These are phyloP conservation scores for Leccinum aurantiacum DNA, from an alignment of 768 basidiomycete species.

Conservation along the genomic window DNA sequence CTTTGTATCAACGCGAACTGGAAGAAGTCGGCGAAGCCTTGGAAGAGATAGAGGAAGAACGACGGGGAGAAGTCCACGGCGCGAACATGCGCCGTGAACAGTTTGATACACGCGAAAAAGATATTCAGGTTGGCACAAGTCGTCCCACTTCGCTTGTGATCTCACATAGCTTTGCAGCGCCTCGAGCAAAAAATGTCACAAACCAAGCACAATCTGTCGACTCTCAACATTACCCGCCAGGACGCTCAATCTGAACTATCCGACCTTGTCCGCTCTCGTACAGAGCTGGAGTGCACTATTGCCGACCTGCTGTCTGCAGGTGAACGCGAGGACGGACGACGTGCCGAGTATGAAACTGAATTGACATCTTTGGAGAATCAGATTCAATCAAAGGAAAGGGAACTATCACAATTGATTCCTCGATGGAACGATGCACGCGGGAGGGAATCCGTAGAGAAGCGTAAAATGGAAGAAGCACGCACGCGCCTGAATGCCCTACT, in stretches of 20 bases:
- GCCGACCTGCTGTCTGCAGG: constrained; percentile 71
- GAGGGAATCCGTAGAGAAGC: constrained; percentile 54
- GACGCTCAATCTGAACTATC: constrained; percentile 82
- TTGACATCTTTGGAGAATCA: constrained; percentile 57
- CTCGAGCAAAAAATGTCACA: constrained; percentile 73
- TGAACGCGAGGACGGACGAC: constrained; percentile 61
- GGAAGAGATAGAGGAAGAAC: constrained; percentile 83
- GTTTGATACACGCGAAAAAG: constrained; percentile 80
- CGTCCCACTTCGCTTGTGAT: background rate
- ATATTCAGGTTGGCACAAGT: constrained; percentile 62
- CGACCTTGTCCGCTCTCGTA: constrained; percentile 80
- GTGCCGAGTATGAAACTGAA: constrained; percentile 64
- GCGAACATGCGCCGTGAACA: constrained; percentile 81
- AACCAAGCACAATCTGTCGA: constrained; percentile 68
- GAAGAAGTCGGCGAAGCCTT: constrained; percentile 85
- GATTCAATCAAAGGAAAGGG: constrained; percentile 60
- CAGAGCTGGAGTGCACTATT: constrained; percentile 83
- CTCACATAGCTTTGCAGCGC: constrained; percentile 43
- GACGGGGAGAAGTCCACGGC: constrained; percentile 77
- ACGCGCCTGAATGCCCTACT: constrained; percentile 73
- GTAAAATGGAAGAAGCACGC: constrained; percentile 70
- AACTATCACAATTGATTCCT: constrained; percentile 64
- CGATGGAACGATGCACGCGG: constrained; percentile 63
- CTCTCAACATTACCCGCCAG: constrained; percentile 63
- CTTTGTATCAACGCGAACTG: constrained; percentile 86